Evolutionary conservation across 108 stramenopile genomes (phyloP), one percentile per base, ranked within the genome.

Genomic region (Skeletonema tropicum): DNA sequence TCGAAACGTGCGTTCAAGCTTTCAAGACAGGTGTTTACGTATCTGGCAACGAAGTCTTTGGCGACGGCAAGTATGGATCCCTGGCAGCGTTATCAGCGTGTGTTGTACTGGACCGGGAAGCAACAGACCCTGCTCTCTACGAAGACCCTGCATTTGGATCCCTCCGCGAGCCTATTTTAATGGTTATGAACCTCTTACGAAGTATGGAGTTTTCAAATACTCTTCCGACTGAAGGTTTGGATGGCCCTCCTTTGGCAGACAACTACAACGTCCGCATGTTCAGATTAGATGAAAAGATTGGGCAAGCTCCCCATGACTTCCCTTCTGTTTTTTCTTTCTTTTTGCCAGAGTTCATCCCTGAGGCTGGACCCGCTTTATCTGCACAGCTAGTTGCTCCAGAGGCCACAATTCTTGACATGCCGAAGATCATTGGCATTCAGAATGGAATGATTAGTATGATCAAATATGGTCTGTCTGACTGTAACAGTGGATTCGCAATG

Each of bases 121-220:
- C 87, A 46, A 77, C 66, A 9, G 66, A 73, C n/a, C 13, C 36
- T 19, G 57, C 83, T 6, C 42, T 90, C 32, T 82, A 86, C 49
- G 64, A 42, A n/a, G 92, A 93, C 49, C 88, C 90, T 10, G 74
- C 76, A 42, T 64, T 73, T 76, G 91, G 91, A 8, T 64, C 76
- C n/a, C 41, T 92, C 3, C 68, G 80, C 38, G 90, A 93, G 75
- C 89, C 92, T 1, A 71, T 89, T 17, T 30, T 90, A 15, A 85
- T 83, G 75, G 59, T 90, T 30, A 41, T 86, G 46, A 64, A 82
- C 60, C 48, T 90, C 7, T 62, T 91, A 76, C 60, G 89, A 21
- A 70, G 85, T 35, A 64, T 93, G 66, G 84, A 89, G n/a, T 89
- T 80, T 36, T 57, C 65, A 23, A 62, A 79, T 30, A 58, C 31